These are phyloP conservation scores for Flaveria sonorensis DNA, from an alignment of 129 eudicot genomes.

Conservation along the genomic window DNA sequence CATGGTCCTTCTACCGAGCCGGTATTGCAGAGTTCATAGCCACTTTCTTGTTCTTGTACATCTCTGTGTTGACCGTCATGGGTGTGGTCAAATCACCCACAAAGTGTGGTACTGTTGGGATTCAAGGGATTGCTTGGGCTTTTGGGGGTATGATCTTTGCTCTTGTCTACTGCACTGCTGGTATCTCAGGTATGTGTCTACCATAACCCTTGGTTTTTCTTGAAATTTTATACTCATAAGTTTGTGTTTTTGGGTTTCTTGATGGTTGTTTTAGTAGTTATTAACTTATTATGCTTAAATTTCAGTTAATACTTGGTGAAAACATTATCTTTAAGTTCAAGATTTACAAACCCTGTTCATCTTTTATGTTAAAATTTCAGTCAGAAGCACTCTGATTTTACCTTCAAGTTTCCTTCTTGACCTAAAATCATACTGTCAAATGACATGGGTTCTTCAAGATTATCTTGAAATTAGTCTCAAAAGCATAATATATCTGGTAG, in stretches of 20 bases:
- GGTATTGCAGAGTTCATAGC: slow-evolving; percentile 92
- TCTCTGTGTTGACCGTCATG: slow-evolving; percentile 77
- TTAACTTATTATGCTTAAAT: background rate
- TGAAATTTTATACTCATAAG: background rate
- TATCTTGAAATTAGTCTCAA: background rate
- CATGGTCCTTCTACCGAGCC: slow-evolving; percentile 91
- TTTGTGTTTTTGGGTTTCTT: too few relatives aligned
- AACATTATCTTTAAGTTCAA: background rate
- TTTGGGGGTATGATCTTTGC: slow-evolving; percentile 97
- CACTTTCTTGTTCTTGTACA: slow-evolving; percentile 77
- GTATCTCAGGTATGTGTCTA: slow-evolving; percentile 60
- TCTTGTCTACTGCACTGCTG: slow-evolving; percentile 88
- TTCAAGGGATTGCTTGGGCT: slow-evolving; percentile 96
- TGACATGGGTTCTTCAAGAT: slow-evolving; percentile 21
- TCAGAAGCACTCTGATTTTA: too few relatives aligned
- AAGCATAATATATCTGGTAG: too few relatives aligned
- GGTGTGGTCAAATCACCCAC: slow-evolving; percentile 51
- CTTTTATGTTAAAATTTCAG: too few relatives aligned
- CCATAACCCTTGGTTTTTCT: too few relatives aligned
- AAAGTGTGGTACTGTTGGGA: slow-evolving; percentile 82
- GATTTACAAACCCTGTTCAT: background rate
- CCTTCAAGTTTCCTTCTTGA: too few relatives aligned
- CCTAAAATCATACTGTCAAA: background rate
- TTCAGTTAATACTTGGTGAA: background rate
- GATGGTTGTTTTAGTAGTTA: too few relatives aligned